Conservation (phyloP, 805 yeast genomes). For the Yamadazyma sp. region DNA sequence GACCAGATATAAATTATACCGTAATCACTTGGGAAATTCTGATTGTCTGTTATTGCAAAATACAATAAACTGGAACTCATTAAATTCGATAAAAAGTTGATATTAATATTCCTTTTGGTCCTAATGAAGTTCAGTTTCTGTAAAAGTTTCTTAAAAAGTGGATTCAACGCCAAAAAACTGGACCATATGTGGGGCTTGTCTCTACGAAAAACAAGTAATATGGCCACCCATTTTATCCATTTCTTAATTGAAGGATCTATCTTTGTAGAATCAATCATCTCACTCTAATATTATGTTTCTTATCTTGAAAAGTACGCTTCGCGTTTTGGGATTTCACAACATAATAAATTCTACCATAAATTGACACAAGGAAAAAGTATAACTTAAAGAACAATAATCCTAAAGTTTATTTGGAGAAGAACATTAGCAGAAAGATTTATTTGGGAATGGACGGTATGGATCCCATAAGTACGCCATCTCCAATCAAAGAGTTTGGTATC, state of each 20-base stretch:
- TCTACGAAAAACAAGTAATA: constrained; percentile 22
- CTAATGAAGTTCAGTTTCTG: too few species aligned
- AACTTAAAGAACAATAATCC: too few species aligned
- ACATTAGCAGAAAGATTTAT: too few species aligned
- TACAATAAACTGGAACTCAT: constrained; percentile 10
- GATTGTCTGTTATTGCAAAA: constrained; percentile 23
- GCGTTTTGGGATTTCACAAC: too few species aligned
- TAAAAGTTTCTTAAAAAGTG: constrained; percentile 20
- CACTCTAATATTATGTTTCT: too few species aligned
- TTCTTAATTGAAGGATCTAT: constrained; percentile 16
- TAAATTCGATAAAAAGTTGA: constrained; percentile 8
- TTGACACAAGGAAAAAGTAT: too few species aligned
- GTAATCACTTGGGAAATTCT: constrained; percentile 36
- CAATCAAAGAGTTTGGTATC: constrained; percentile 6
- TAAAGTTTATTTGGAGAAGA: too few species aligned
- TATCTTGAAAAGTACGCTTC: too few species aligned
- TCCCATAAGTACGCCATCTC: constrained; percentile 7
- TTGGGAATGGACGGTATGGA: neutral
- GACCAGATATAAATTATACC: constrained; percentile 30
- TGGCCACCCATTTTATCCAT: constrained; percentile 27
- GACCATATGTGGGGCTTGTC: constrained; percentile 25
- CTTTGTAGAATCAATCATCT: too few species aligned
- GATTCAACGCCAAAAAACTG: constrained; percentile 31
- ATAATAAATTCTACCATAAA: too few species aligned
- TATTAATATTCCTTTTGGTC: too few species aligned